Evolutionary conservation across 768 basidiomycete species (phyloP).

Genomic region (Lactifluus piperatus): DNA sequence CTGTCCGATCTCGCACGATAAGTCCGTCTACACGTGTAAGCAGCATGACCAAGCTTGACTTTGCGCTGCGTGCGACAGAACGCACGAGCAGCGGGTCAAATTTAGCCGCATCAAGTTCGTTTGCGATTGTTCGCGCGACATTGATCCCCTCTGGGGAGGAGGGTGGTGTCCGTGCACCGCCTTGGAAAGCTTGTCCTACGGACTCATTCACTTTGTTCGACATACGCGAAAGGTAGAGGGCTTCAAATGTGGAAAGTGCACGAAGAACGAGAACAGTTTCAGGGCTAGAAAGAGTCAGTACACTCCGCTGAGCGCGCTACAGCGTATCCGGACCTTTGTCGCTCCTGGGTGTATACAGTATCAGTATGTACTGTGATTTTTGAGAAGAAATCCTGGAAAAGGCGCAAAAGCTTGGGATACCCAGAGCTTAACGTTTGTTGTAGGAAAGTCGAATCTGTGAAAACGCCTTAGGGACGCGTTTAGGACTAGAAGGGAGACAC

Average conservation of each 20-base stretch:
- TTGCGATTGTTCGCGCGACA: slow-evolving; percentile 68
- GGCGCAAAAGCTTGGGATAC: slow-evolving; percentile 78
- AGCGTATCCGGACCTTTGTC: slow-evolving; percentile 60
- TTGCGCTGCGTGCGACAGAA: slow-evolving; percentile 68
- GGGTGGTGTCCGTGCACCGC: slow-evolving; percentile 61
- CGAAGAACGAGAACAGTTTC: slow-evolving; percentile 87
- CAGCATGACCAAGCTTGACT: slow-evolving; percentile 60
- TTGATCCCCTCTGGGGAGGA: slow-evolving; percentile 68
- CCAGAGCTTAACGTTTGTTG: slow-evolving; percentile 83
- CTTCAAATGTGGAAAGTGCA: slow-evolving; percentile 75
- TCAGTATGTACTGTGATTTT: slow-evolving; percentile 95
- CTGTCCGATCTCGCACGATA: slow-evolving; percentile 71
- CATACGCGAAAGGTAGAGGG: slow-evolving; percentile 80
- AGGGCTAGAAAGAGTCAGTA: slow-evolving; percentile 43
- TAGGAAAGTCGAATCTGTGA: slow-evolving; percentile 76
- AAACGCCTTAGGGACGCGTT: not conserved
- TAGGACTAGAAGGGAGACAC: not conserved
- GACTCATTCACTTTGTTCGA: slow-evolving; percentile 77
- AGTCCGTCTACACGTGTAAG: slow-evolving; percentile 54
- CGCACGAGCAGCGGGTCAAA: slow-evolving; percentile 87
- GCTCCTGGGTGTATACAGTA: slow-evolving; percentile 73
- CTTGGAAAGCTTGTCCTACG: slow-evolving; percentile 67
- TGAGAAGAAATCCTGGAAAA: slow-evolving; percentile 96
- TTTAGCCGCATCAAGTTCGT: slow-evolving; percentile 87
- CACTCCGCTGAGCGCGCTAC: not conserved